These are phyloP conservation scores for Phycomyces nitens DNA, from an alignment of 192 early-diverging fungal genomes.

Conservation along the genomic window DNA sequence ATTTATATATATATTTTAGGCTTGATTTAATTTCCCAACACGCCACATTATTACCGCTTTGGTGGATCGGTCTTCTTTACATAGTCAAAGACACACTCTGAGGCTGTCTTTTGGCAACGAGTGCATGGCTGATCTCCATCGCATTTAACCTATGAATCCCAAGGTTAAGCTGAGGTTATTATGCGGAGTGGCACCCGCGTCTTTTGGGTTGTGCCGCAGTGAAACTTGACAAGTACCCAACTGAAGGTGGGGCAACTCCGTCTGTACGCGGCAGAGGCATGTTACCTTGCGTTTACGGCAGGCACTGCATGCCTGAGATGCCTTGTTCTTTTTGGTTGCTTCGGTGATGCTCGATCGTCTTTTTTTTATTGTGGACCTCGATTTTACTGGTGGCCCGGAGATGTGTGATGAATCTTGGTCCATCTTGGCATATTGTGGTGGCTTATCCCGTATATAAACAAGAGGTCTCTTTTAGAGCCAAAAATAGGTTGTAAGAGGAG, in stretches of 20 bases:
- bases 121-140: slow-evolving; percentile 20
- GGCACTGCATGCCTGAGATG: slow-evolving; percentile 12
- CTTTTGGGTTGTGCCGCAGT: too few relatives aligned
- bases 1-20: background rate
- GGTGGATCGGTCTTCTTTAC: background rate
- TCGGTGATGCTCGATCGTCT: slow-evolving; percentile 3
- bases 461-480: background rate
- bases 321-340: slow-evolving; percentile 7
- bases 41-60: slow-evolving; percentile 7
- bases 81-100: slow-evolving; percentile 19
- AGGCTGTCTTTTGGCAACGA: slow-evolving; percentile 13
- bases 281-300: slow-evolving; percentile 29
- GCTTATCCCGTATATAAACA: background rate
- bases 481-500: too few relatives aligned
- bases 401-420: background rate
- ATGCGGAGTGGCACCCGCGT: background rate
- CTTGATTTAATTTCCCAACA: slow-evolving; percentile 12
- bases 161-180: background rate
- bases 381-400: background rate
- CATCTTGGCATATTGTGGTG: background rate
- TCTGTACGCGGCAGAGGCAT: background rate
- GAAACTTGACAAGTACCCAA: too few relatives aligned
- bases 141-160: slow-evolving; percentile 15
- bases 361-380: background rate
- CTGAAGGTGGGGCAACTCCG: too few relatives aligned